phyloP scores from a whole-genome alignment of 805 yeast species.

The Metschnikowia kunwiensis region DNA sequence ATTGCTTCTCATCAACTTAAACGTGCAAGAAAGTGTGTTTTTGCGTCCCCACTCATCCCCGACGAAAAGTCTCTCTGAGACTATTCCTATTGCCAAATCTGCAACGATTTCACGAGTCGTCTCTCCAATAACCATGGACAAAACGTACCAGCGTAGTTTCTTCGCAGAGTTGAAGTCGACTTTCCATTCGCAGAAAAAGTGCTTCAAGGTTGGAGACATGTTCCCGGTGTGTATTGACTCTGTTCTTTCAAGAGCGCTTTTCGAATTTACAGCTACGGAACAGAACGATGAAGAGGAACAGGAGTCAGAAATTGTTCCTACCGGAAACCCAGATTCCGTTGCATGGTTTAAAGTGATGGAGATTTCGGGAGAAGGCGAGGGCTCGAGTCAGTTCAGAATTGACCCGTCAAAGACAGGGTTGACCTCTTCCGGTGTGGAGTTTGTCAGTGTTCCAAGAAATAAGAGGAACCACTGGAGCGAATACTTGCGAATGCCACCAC shows the following conservation, averaged over 20 bases:
- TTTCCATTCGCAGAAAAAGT: slow-evolving; percentile 56
- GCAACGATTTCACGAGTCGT: slow-evolving; percentile 66
- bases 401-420: slow-evolving; percentile 69
- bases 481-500: slow-evolving; percentile 44
- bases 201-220: slow-evolving; percentile 62
- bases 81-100: slow-evolving; percentile 53
- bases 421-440: slow-evolving; percentile 61
- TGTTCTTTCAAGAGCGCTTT: slow-evolving; percentile 55
- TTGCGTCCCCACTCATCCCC: slow-evolving; percentile 19
- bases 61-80: slow-evolving; percentile 20
- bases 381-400: slow-evolving; percentile 40
- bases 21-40: slow-evolving; percentile 26
- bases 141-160: slow-evolving; percentile 57
- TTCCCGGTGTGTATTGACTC: slow-evolving; percentile 80
- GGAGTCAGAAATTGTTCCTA: slow-evolving; percentile 43
- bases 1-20: slow-evolving; percentile 49
- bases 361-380: slow-evolving; percentile 33
- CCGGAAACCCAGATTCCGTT: slow-evolving; percentile 63
- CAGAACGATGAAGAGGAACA: slow-evolving; percentile 19
- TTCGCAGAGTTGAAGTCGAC: slow-evolving; percentile 57
- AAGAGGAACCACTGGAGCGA: slow-evolving; percentile 41
- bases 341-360: slow-evolving; percentile 83
- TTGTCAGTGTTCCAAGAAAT: slow-evolving; percentile 35
- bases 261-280: slow-evolving; percentile 15
- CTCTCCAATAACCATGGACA: slow-evolving; percentile 66